Conservation (phyloP, 2,329 filamentous ascomycete genomes). For the Ceratocystis eucalypticola region DNA sequence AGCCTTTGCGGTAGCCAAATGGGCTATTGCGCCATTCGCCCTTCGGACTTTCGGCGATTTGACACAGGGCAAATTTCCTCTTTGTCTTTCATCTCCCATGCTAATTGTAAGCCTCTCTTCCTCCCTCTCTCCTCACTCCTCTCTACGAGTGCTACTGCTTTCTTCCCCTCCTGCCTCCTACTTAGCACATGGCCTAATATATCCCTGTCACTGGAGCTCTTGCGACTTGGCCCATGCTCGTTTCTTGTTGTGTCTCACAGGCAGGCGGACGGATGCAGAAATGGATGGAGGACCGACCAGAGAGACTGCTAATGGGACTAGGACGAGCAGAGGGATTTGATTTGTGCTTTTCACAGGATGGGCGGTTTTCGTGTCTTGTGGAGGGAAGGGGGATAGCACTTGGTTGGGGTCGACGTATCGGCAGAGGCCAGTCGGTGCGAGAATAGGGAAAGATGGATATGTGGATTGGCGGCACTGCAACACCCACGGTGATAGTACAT, state of each 20-base stretch:
- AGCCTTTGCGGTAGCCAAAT: background rate
- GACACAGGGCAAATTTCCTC: slow-evolving; percentile 13
- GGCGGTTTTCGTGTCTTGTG: background rate
- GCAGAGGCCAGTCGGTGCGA: background rate
- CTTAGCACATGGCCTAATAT: background rate
- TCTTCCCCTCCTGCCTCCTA: background rate
- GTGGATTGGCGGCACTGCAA: background rate
- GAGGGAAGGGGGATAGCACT: background rate
- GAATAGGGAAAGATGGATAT: background rate
- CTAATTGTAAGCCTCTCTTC: background rate
- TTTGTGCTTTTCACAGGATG: background rate
- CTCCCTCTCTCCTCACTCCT: background rate
- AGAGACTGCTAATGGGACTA: background rate
- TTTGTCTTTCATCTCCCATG: background rate
- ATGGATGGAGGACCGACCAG: background rate
- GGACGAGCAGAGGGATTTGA: background rate
- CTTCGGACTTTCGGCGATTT: slow-evolving; percentile 13
- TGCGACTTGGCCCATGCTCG: background rate
- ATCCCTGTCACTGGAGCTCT: background rate
- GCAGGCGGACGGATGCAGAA: background rate
- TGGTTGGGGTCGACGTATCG: background rate
- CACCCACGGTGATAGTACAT: background rate
- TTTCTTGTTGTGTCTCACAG: slow-evolving; percentile 10
- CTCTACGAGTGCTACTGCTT: background rate
- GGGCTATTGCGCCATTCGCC: slow-evolving; percentile 8